Evolutionary conservation across 495 filamentous ascomycete species (phyloP).

Genomic region (Aspergillus nanangensis): DNA sequence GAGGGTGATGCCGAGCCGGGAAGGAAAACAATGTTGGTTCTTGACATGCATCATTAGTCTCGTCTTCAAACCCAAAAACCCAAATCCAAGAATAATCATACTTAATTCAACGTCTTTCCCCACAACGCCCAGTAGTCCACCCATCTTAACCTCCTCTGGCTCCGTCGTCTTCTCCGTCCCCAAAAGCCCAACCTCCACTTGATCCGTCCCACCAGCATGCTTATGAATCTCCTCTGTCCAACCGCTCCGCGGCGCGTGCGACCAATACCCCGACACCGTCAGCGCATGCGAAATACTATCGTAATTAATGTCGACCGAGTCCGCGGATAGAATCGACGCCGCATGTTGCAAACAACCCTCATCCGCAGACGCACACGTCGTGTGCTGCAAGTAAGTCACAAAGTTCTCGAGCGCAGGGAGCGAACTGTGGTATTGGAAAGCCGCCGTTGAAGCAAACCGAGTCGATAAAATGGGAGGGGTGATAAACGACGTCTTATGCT

Average conservation of each 20-base stretch:
- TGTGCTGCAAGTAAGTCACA: conserved; percentile 50
- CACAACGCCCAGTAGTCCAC: conserved; percentile 74
- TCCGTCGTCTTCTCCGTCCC: conserved; percentile 59
- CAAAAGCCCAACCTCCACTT: conserved; percentile 81
- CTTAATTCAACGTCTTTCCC: conserved; percentile 67
- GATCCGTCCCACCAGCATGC: conserved; percentile 27
- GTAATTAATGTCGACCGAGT: conserved; percentile 73
- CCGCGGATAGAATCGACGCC: conserved; percentile 41
- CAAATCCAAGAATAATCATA: too few relatives aligned
- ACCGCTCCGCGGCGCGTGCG: conserved; percentile 31
- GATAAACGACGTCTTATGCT: conserved; percentile 61
- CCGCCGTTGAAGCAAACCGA: conserved; percentile 59
- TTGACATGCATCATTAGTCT: conserved; percentile 28
- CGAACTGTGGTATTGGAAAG: conserved; percentile 64
- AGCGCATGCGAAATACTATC: conserved; percentile 64
- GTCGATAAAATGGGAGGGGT: conserved; percentile 54
- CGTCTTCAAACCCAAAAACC: too few relatives aligned
- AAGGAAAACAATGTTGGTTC: conserved; percentile 85
- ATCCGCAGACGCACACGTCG: conserved; percentile 46
- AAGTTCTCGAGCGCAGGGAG: conserved; percentile 55
- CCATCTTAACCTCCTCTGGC: conserved; percentile 68
- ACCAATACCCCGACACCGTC: conserved; percentile 59
- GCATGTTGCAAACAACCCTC: conserved; percentile 33
- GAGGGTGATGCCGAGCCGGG: conserved; percentile 73
- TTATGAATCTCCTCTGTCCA: conserved; percentile 50